phyloP scores from a whole-genome alignment of 352 stramenopile species.

The Phytopythium cucurbitacearum region DNA sequence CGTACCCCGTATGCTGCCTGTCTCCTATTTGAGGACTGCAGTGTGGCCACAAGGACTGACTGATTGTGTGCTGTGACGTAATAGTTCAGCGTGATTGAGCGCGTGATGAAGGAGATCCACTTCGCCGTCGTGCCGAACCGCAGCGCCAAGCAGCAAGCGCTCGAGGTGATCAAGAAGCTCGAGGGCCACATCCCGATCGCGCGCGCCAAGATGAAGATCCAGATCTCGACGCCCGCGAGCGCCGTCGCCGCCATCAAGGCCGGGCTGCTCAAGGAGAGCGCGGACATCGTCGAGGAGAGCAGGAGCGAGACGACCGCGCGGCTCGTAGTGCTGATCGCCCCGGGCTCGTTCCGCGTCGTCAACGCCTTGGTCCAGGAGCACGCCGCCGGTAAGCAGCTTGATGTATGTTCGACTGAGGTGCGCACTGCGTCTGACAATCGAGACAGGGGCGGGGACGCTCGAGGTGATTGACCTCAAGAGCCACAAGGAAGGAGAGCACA shows the following conservation, averaged over 20 bases:
- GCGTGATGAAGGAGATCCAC: conserved; percentile 95
- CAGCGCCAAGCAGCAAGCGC: conserved; percentile 94
- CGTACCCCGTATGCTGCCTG: conserved; percentile 83
- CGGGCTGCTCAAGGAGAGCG: conserved; percentile 52
- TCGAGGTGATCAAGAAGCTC: conserved; percentile 96
- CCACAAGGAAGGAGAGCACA: conserved; percentile 87
- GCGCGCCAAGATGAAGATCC: conserved; percentile 96
- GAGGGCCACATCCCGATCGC: conserved; percentile 92
- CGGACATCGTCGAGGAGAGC: conserved; percentile 63
- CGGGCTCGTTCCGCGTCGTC: conserved; percentile 69
- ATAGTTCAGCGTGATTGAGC: conserved; percentile 93
- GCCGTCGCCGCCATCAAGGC: conserved; percentile 57
- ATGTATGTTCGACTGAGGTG: background rate
- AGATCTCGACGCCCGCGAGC: conserved; percentile 53
- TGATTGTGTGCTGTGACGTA: background rate
- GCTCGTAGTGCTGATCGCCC: conserved; percentile 70
- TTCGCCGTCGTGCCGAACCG: conserved; percentile 94
- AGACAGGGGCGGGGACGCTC: conserved; percentile 39
- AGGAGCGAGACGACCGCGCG: conserved; percentile 43
- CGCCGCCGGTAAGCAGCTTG: conserved; percentile 18
- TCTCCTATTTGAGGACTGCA: background rate
- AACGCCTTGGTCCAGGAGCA: conserved; percentile 68
- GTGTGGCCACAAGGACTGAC: background rate
- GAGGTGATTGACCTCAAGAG: conserved; percentile 93
- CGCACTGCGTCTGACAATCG: background rate